Percentiles rank a stretch among this genome's conserved stretches.
phyloP scores from a whole-genome alignment of 1,284 basidiomycete species.

The Papiliotrema nemorosa region DNA sequence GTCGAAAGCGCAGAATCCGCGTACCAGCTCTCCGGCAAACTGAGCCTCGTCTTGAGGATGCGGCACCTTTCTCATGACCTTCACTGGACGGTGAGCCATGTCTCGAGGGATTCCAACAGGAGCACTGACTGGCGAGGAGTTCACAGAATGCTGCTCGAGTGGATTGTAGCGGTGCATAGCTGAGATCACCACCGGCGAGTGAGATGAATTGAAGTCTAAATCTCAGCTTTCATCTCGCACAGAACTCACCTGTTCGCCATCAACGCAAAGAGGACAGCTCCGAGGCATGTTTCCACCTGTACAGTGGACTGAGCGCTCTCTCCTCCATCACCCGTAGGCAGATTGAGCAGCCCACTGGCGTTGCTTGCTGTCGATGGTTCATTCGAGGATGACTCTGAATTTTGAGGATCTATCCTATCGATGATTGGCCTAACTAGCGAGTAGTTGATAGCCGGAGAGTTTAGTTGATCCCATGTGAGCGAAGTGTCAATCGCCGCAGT shows the following conservation, averaged over 20 bases:
- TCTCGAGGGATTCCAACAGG: not conserved
- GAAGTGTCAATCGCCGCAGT: constrained; percentile 59
- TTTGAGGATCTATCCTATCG: constrained; percentile 61
- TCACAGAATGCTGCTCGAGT: constrained; percentile 76
- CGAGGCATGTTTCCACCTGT: constrained; percentile 8
- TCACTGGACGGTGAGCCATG: constrained; percentile 51
- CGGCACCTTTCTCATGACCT: constrained; percentile 71
- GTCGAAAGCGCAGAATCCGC: constrained; percentile 72
- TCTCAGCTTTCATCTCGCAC: constrained; percentile 52
- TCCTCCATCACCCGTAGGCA: not conserved
- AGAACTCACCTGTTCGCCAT: constrained; percentile 43
- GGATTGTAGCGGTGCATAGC: constrained; percentile 66
- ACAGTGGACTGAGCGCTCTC: not conserved
- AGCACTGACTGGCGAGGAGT: constrained; percentile 61
- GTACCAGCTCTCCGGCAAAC: constrained; percentile 70
- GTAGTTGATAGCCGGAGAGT: constrained; percentile 78
- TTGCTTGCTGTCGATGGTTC: constrained; percentile 58
- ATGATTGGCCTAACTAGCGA: constrained; percentile 75
- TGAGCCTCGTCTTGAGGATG: constrained; percentile 58
- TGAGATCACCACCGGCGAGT: constrained; percentile 62
- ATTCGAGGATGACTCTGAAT: not conserved
- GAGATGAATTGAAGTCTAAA: constrained; percentile 48
- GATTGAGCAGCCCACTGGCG: not conserved
- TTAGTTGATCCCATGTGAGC: constrained; percentile 77
- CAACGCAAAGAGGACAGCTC: constrained; percentile 27